Base-by-base conservation (phyloP, 2,329 filamentous ascomycete species). In the Xylariaceae sp. region DNA sequence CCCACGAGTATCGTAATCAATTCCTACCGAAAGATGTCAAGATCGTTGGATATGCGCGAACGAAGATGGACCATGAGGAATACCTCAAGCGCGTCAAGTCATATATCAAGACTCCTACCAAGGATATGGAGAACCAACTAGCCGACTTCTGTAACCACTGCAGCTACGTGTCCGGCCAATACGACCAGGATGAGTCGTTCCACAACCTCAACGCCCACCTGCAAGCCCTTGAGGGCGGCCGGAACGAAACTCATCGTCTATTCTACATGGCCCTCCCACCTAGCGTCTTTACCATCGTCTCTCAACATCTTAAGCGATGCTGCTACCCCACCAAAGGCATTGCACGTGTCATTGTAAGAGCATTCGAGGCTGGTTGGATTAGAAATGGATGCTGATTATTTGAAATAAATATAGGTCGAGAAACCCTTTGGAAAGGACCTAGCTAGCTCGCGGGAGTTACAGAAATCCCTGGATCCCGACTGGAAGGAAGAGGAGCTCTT, bases 191-290 rank as follows among this genome's bases (percentile, higher is more conserved):
- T 70, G 95, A 97, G 65, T 93, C 92, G 42, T 99, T 99, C 80
- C 78, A 90, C 68, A 82, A 86, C 67, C 86, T 99, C 62, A 89
- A 91, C 77, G 87, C 89, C 74, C 92, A 97, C 74, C 82, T 99
- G 54, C 85, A 91, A 72, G 86, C 91, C 67, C 79, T 98, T 29
- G 95, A 99, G 82, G 81, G 89, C 72, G 89, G 86, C 62, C 87
- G 88, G 65, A 83, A 88, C 65, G 90, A 96, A 80, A 89, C 88
- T 67, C 89, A 99, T 79, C 87, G 95, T 68, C 84, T 99, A 68
- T 99, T 99, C 81, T 99, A 99, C 85, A 99, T 99, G 95, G 95
- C 95, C 7, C 84, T 99, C 29, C 95, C 95, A 5, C 95, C 95
- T 46, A 97, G 92, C 68, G 95, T 99, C 71, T 99, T 99, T 82